Evolutionary conservation across 1,139 yeast species (phyloP), one percentile per base, ranked within the genome.

Genomic region (Hyphopichia khmerensis): DNA sequence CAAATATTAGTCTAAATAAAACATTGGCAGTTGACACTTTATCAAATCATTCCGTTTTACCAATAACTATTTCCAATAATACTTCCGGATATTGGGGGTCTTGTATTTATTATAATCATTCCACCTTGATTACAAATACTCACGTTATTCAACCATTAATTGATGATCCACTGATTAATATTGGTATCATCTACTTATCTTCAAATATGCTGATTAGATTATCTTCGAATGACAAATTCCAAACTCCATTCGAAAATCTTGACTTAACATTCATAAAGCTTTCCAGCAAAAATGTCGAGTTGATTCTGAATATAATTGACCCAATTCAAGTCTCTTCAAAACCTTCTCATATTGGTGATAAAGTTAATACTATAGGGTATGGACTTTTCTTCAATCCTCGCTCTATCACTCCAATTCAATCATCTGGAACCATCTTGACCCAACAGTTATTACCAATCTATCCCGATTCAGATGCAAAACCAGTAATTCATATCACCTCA

Each of bases 301-400:
- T 7, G 11, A 9, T 4, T 26, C 10, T 8, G n/a, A 26, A 8
- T 7, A 26, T 26, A 7, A 8, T 7, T 9, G 4, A 26, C 9
- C 29, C 29, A 26, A 11, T 26, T 8, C 5, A 4, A 3, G 5
- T 26, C n/a, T 4, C 29, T 26, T 11, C 29, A 8, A 26, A 11
- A 9, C n/a, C 9, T 26, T 9, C 29, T 8, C 11, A 26, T 8
- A 24, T 52, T 2, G 79, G 77, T 0, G 66, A 69, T 21, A 33
- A 41, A 0, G 84, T 81, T 0, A 53, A 51, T 7, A 72, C 88
- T 0, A 56, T 69, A 2, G 87, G 90, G 0, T 82, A 63, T 55
- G 91, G 91, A 1, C 62, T 84, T 4, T 73, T 80, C 46, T 73
- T 65, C 45, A 44, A 55, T 24, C 48, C 33, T 40, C 41, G 37